Conservation (phyloP, 2,329 filamentous ascomycete genomes). For the Xylariaceae sp. region DNA sequence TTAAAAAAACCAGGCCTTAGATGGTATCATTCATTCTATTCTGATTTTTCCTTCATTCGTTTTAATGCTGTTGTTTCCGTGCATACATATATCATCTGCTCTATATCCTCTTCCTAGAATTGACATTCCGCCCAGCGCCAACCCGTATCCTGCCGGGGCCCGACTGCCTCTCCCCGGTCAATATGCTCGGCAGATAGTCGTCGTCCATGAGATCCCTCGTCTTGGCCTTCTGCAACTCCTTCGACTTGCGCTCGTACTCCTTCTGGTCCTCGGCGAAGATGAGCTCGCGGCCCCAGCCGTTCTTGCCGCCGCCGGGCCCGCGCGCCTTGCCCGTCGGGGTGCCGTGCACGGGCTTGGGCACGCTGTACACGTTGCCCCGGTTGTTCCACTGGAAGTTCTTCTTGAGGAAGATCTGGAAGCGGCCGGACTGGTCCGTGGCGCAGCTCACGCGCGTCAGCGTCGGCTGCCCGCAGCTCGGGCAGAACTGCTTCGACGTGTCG, state of each 20-base stretch:
- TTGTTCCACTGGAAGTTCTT: constrained; percentile 96
- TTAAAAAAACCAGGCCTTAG: too few species aligned
- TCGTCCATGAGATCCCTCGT: constrained; percentile 89
- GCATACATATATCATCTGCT: too few species aligned
- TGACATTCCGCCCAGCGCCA: constrained; percentile 81
- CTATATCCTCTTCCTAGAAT: constrained; percentile 59
- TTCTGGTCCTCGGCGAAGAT: constrained; percentile 95
- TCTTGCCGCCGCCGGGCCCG: constrained; percentile 66
- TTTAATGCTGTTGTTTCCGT: too few species aligned
- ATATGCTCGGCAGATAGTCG: constrained; percentile 79
- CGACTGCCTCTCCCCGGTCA: constrained; percentile 68
- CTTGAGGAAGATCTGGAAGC: constrained; percentile 82
- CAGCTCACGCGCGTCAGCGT: constrained; percentile 81
- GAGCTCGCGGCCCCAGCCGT: constrained; percentile 78
- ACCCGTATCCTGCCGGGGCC: constrained; percentile 66
- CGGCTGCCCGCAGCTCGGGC: constrained; percentile 80
- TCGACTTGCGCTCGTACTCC: constrained; percentile 67
- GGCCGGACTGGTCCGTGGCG: constrained; percentile 73
- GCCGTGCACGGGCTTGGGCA: constrained; percentile 84
- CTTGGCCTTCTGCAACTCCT: constrained; percentile 59
- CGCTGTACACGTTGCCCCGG: constrained; percentile 83
- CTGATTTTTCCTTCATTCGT: not conserved
- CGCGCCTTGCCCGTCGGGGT: constrained; percentile 69
- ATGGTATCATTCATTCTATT: constrained; percentile 19
- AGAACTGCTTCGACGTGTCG: constrained; percentile 87